These are phyloP conservation scores for Phaeosphaeria sp. DNA, from an alignment of 2,329 filamentous ascomycete genomes.

Conservation along the genomic window DNA sequence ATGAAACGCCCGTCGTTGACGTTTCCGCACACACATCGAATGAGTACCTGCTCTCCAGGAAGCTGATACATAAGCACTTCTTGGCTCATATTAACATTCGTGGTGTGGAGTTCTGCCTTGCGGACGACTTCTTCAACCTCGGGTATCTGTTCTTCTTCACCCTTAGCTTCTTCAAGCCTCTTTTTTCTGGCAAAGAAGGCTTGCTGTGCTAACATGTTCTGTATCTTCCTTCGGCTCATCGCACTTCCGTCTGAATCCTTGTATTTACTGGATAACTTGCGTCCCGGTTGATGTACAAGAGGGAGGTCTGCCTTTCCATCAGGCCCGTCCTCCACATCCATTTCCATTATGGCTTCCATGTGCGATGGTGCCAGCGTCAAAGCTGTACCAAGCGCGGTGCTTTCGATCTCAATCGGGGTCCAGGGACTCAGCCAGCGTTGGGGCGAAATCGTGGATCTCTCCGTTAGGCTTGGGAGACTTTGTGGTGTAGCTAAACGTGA, in stretches of 20 bases:
- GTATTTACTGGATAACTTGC: neutral
- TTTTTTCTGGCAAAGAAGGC: neutral
- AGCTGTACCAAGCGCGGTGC: neutral
- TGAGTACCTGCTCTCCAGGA: neutral
- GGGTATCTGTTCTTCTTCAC: neutral
- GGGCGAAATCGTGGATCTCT: neutral
- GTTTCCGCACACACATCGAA: conserved; percentile 6
- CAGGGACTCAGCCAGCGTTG: neutral
- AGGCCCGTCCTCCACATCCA: neutral
- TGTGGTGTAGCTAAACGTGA: neutral
- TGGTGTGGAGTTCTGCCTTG: neutral
- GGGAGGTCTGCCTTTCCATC: neutral
- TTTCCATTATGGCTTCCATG: neutral
- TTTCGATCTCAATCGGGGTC: neutral
- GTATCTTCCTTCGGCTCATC: neutral
- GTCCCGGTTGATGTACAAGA: neutral
- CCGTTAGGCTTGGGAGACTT: neutral
- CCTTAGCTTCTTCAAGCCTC: neutral
- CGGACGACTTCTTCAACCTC: neutral
- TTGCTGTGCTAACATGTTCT: neutral
- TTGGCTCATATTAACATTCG: neutral
- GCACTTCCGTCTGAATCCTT: neutral
- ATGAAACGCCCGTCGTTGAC: conserved; percentile 5
- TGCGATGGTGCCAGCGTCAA: neutral
- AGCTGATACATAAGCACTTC: neutral